Conservation (phyloP, 345 rosid genomes). For the Durio zibethinus region DNA sequence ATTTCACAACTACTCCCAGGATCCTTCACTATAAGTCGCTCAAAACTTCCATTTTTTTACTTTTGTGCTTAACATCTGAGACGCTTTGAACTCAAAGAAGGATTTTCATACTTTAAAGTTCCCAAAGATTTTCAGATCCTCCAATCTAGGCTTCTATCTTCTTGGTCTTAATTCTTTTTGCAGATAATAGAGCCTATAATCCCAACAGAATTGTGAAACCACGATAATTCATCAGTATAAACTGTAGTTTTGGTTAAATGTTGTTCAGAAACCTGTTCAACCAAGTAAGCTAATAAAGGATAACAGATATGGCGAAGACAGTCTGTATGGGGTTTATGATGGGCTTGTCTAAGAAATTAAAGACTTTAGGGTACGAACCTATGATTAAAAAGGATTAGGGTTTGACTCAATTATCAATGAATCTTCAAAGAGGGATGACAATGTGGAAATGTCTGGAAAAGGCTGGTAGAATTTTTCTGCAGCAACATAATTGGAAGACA, state of each 20-base stretch:
- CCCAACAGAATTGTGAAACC: background rate
- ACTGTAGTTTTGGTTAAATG: no score
- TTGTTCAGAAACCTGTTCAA: background rate
- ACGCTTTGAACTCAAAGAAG: background rate
- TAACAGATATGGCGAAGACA: background rate
- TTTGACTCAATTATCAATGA: background rate
- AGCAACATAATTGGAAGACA: background rate
- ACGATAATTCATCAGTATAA: background rate
- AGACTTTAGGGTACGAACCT: background rate
- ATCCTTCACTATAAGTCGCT: background rate
- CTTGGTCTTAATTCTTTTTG: background rate
- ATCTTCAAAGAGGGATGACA: background rate
- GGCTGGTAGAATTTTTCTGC: background rate
- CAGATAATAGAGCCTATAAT: background rate
- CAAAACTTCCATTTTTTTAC: background rate
- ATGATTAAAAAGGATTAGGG: background rate
- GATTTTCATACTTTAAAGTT: background rate
- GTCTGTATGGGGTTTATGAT: background rate
- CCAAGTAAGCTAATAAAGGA: background rate
- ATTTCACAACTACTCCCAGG: background rate
- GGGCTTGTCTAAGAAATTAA: background rate
- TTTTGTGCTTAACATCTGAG: background rate
- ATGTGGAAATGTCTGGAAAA: background rate
- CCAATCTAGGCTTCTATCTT: background rate
- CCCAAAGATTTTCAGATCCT: background rate